Evolutionary conservation across 164 flowering plant species (phyloP), one percentile per base, ranked within the genome.

Genomic region (Protea cynaroides): DNA sequence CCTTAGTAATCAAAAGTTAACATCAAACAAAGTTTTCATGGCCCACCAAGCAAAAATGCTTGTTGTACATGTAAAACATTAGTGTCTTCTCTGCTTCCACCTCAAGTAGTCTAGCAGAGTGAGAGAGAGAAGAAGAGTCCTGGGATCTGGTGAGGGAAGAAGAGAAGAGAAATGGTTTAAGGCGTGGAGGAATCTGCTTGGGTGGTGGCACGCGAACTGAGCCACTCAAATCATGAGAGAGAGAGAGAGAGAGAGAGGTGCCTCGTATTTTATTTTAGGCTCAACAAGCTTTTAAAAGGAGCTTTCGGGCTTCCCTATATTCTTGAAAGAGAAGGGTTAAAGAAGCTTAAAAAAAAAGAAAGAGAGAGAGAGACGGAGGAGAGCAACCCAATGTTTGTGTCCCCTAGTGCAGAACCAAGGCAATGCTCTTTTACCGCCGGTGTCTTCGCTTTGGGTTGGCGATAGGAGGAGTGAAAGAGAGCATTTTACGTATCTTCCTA

Each of bases 401-500:
- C 73, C 69, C 88, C 86, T 58, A 46, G 47, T 63, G 83, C 63
- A 76, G 74, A 73, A 74, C 78, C 86, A 83, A 75, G 80, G 81
- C 83, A 82, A 75, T 74, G 80, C 85, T 75, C 65, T 76, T 82
- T 84, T 74, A 63, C 78, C 89, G 94, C 86, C 94, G 94, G 71
- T 88, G 94, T 88, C 90, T 69, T 85, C 90, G 89, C 86, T 74
- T 79, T 71, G 71, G 72, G 71, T 66, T 74, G 54, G 59, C 29
- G 36, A 68, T 11, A 56, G 60, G 29, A 34, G 29, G 53, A 34
- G 52, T 49, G 52, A 61, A 44, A 61, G 65, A 64, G 59, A 51
- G 36, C 65, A 65, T 65, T 73, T 63, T 71, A 74, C 77, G 79
- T 75, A 66, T 73, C 56, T 66, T 69, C 68, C 71, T 65, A 78